Evolutionary conservation across 192 early-diverging fungal species (phyloP).

Genomic region (Spinellus fusiger): DNA sequence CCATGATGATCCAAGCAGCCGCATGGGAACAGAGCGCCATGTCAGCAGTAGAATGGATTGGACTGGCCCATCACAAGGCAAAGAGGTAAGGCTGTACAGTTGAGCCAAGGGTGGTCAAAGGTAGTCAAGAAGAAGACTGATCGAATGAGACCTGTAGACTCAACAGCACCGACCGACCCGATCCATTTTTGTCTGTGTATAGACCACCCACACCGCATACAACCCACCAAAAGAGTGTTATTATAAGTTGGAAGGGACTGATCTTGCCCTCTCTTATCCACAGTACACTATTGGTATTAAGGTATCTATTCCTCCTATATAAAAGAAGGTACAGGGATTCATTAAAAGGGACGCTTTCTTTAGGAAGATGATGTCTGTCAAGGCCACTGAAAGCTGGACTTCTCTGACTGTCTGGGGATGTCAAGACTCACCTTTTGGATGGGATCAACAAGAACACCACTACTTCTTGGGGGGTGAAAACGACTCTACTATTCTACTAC

Average conservation of each 20-base stretch:
- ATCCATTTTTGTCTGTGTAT: slow-evolving; percentile 24
- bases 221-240: background rate
- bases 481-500: slow-evolving; percentile 24
- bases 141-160: background rate
- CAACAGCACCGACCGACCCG: background rate
- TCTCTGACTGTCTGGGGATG: slow-evolving; percentile 23
- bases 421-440: slow-evolving; percentile 17
- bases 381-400: slow-evolving; percentile 5
- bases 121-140: background rate
- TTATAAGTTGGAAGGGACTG: slow-evolving; percentile 14
- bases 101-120: too few species aligned
- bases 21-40: slow-evolving; percentile 11
- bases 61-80: slow-evolving; percentile 12
- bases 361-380: slow-evolving; percentile 10
- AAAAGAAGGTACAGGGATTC: background rate
- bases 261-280: slow-evolving; percentile 9
- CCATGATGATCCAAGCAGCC: background rate
- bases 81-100: slow-evolving; percentile 15
- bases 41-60: slow-evolving; percentile 23
- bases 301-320: slow-evolving; percentile 3
- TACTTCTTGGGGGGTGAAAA: slow-evolving; percentile 20
- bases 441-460: slow-evolving; percentile 16
- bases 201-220: background rate
- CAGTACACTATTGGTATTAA: background rate
- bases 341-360: background rate